A percentile compares a stretch with the other conserved stretches of the same genome.
These are phyloP conservation scores for Stromatinia cepivora DNA, from an alignment of 2,329 filamentous ascomycete species.

Conservation along the genomic window DNA sequence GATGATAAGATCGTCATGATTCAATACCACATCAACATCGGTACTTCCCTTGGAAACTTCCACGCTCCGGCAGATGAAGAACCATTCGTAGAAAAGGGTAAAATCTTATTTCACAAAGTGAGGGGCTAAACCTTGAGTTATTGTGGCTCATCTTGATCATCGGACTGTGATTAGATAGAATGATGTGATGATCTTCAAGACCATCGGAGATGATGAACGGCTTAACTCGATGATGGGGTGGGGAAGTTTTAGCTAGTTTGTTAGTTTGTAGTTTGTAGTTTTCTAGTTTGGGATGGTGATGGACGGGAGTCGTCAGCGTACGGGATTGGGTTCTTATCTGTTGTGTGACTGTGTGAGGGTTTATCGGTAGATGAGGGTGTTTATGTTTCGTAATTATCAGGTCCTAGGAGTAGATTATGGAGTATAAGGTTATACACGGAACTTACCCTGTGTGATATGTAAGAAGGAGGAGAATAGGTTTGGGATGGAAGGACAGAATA, in stretches of 20 bases:
- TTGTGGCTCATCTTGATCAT: slow-evolving; percentile 5
- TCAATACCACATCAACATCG: not conserved
- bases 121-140: not conserved
- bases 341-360: not conserved
- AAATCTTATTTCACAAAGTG: not conserved
- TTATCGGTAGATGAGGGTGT: not conserved
- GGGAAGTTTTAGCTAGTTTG: not conserved
- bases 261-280: too few species aligned
- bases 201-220: not conserved
- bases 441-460: not conserved
- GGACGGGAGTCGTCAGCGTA: not conserved
- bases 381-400: not conserved
- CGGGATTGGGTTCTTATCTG: not conserved
- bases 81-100: not conserved
- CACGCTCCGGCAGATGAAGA: slow-evolving; percentile 6
- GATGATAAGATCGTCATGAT: not conserved
- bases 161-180: not conserved
- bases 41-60: not conserved
- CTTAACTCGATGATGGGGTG: not conserved
- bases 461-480: not conserved
- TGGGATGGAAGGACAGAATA: not conserved
- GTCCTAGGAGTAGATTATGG: not conserved
- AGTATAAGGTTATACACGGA: not conserved
- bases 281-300: too few species aligned
- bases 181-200: slow-evolving; percentile 15